These are phyloP conservation scores for Meira miltonrushii DNA, from an alignment of 1,284 basidiomycete genomes.

Conservation along the genomic window DNA sequence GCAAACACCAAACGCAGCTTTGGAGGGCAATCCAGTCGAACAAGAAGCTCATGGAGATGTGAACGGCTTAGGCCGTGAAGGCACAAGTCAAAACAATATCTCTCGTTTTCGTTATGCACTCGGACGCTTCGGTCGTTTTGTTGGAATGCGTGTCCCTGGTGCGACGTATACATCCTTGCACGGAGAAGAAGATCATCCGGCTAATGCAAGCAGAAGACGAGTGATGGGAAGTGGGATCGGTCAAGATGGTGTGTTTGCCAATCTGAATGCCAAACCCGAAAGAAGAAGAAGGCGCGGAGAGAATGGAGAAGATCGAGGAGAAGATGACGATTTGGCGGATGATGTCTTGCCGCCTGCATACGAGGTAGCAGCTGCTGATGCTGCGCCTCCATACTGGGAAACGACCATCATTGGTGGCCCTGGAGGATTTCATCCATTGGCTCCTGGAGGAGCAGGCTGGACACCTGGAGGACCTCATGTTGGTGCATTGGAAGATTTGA, in stretches of 20 bases:
- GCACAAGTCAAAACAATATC: background rate
- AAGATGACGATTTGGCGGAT: slow-evolving; percentile 61
- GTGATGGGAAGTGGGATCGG: slow-evolving; percentile 67
- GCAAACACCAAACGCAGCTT: slow-evolving; percentile 12
- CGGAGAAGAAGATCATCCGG: slow-evolving; percentile 17
- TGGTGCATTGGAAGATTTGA: slow-evolving; percentile 56
- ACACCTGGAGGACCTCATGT: slow-evolving; percentile 48
- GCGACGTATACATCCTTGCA: slow-evolving; percentile 35
- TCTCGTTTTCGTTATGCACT: slow-evolving; percentile 28
- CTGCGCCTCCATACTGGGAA: slow-evolving; percentile 94
- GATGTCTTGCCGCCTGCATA: slow-evolving; percentile 67
- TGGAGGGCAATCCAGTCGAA: background rate
- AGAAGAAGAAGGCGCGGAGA: slow-evolving; percentile 29
- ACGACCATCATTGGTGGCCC: slow-evolving; percentile 69
- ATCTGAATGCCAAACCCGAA: slow-evolving; percentile 83
- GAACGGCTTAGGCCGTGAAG: background rate
- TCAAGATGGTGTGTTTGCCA: slow-evolving; percentile 93
- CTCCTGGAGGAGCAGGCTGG: slow-evolving; percentile 52
- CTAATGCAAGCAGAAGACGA: slow-evolving; percentile 18
- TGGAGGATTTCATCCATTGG: slow-evolving; percentile 55
- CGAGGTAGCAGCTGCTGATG: slow-evolving; percentile 77
- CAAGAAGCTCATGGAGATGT: background rate
- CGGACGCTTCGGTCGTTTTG: slow-evolving; percentile 44
- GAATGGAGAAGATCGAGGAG: slow-evolving; percentile 57
- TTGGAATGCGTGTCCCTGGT: slow-evolving; percentile 50